Percentiles rank a stretch among this genome's conserved stretches.
phyloP scores from a whole-genome alignment of 768 basidiomycete species.

The Tulasnella sp. region DNA sequence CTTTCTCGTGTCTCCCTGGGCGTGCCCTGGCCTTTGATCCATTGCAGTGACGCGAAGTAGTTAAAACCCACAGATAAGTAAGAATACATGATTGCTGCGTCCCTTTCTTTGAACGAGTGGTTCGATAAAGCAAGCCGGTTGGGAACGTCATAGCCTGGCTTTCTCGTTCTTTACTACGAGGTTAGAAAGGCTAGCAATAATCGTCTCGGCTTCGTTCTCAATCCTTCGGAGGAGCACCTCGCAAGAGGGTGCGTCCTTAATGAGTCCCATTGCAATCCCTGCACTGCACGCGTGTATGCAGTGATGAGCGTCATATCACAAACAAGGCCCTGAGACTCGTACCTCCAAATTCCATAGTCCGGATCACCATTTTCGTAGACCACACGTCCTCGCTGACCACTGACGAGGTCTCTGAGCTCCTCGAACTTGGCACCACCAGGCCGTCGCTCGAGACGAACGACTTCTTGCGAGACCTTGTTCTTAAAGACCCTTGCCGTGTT shows the following conservation, averaged over 20 bases:
- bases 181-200: conserved; percentile 50
- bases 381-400: conserved; percentile 40
- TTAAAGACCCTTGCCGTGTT: conserved; percentile 85
- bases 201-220: conserved; percentile 70
- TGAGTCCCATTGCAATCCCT: conserved; percentile 44
- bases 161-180: conserved; percentile 32
- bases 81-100: neutral
- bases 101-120: neutral
- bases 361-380: conserved; percentile 83
- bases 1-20: neutral
- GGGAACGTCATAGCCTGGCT: conserved; percentile 31
- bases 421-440: conserved; percentile 86
- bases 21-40: neutral
- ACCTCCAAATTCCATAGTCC: conserved; percentile 84
- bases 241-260: conserved; percentile 82
- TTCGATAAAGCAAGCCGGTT: neutral
- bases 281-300: conserved; percentile 31
- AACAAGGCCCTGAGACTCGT: conserved; percentile 46
- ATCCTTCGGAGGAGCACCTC: conserved; percentile 62
- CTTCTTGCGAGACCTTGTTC: conserved; percentile 78
- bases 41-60: neutral
- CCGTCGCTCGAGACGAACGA: conserved; percentile 74
- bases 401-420: conserved; percentile 61
- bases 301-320: neutral
- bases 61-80: neutral